Evolutionary conservation across 352 stramenopile genomes (phyloP).

Genomic region (Achlya hypogyna): DNA sequence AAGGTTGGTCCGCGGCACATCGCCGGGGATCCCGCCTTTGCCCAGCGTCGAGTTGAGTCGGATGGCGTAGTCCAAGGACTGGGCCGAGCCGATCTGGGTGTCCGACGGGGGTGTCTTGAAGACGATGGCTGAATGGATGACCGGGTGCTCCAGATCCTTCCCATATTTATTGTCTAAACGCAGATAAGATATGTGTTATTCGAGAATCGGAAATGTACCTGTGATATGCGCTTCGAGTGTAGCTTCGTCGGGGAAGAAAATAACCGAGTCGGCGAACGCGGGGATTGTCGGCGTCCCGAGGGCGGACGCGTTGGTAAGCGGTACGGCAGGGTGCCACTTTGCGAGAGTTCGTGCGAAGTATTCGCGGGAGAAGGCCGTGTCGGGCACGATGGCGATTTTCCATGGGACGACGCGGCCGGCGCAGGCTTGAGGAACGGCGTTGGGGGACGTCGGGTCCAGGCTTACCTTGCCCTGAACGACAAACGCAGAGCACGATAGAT

Average conservation of each 20-base stretch:
- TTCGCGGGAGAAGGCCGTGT: constrained; percentile 45
- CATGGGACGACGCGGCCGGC: constrained; percentile 30
- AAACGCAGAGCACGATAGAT: constrained; percentile 26
- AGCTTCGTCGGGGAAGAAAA: constrained; percentile 44
- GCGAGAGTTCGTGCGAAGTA: constrained; percentile 54
- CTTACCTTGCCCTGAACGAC: constrained; percentile 32
- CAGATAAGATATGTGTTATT: constrained; percentile 18
- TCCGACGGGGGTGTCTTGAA: constrained; percentile 44
- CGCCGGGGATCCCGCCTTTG: constrained; percentile 17
- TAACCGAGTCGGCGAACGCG: constrained; percentile 44
- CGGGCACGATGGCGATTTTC: constrained; percentile 42
- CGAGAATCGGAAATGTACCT: background rate
- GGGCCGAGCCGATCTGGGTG: constrained; percentile 32
- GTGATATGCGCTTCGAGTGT: constrained; percentile 27
- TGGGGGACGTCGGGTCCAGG: constrained; percentile 28
- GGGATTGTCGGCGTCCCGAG: constrained; percentile 29
- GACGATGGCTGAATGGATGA: constrained; percentile 51
- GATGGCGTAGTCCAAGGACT: constrained; percentile 50
- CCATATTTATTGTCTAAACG: constrained; percentile 37
- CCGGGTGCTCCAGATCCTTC: constrained; percentile 29
- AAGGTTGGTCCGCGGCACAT: constrained; percentile 37
- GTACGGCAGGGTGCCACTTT: constrained; percentile 42
- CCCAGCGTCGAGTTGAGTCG: constrained; percentile 49
- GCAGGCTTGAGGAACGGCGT: constrained; percentile 30
- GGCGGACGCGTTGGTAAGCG: constrained; percentile 20